Percentiles rank a stretch among this genome's conserved stretches.
phyloP scores from a whole-genome alignment of 805 yeast species.

The Wickerhamomyces sydowiorum region DNA sequence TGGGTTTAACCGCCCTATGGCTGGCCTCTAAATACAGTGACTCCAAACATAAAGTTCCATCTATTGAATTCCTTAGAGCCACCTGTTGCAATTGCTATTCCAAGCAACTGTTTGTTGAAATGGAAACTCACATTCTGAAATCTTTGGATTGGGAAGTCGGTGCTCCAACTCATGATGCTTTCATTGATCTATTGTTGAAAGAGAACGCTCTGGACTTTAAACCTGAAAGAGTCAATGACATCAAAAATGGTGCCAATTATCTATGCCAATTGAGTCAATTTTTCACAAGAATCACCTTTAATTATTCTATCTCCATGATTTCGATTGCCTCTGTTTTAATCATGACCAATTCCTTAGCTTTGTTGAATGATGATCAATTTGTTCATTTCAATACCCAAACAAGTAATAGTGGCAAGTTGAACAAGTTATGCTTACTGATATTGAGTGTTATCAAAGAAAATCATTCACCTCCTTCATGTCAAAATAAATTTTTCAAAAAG shows the following conservation, averaged over 20 bases:
- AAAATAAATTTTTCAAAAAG: conserved; percentile 37
- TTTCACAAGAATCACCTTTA: conserved; percentile 51
- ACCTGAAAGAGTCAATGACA: conserved; percentile 34
- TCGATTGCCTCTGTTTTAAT: conserved; percentile 47
- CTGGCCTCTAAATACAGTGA: conserved; percentile 77
- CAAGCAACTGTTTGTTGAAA: conserved; percentile 50
- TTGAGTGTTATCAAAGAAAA: conserved; percentile 12
- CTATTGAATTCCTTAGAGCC: conserved; percentile 43
- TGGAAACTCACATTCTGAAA: conserved; percentile 64
- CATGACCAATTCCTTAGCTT: conserved; percentile 38
- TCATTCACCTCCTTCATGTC: conserved; percentile 35
- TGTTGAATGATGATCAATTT: conserved; percentile 12
- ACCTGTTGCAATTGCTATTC: conserved; percentile 56
- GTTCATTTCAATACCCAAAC: conserved; percentile 22
- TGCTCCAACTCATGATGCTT: conserved; percentile 57
- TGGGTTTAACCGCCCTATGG: conserved; percentile 88
- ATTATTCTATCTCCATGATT: conserved; percentile 37
- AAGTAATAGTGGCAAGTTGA: conserved; percentile 16
- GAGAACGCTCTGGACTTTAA: conserved; percentile 25
- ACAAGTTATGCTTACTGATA: conserved; percentile 16
- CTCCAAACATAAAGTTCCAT: conserved; percentile 57
- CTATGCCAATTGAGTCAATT: conserved; percentile 64
- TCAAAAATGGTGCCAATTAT: conserved; percentile 52
- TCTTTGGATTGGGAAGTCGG: conserved; percentile 61
- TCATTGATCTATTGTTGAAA: conserved; percentile 50